Evolutionary conservation across 2,329 filamentous ascomycete genomes (phyloP).

Genomic region (Xylaria sp.): DNA sequence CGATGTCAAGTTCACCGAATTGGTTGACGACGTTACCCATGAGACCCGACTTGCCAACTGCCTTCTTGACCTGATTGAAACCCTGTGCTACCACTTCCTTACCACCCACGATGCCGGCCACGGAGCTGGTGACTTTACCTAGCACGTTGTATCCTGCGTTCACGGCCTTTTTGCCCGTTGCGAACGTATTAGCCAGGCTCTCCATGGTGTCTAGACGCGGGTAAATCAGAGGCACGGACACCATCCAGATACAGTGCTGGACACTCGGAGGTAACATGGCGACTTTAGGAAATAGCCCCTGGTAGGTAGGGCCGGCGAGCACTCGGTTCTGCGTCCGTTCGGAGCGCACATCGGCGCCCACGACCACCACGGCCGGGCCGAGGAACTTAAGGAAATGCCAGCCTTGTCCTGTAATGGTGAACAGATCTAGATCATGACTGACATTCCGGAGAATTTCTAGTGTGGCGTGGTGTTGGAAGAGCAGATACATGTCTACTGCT

Average conservation of each 20-base stretch:
- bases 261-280: slow-evolving; percentile 90
- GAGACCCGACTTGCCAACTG: slow-evolving; percentile 91
- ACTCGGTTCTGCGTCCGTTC: slow-evolving; percentile 92
- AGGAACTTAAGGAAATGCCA: slow-evolving; percentile 99
- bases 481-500: slow-evolving; percentile 95
- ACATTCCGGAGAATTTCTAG: slow-evolving; percentile 92
- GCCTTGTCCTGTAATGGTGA: slow-evolving; percentile 95
- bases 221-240: slow-evolving; percentile 91
- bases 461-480: slow-evolving; percentile 98
- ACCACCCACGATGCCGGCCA: slow-evolving; percentile 93
- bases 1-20: slow-evolving; percentile 94
- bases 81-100: slow-evolving; percentile 93
- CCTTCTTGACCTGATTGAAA: slow-evolving; percentile 95
- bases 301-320: slow-evolving; percentile 95
- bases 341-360: slow-evolving; percentile 90
- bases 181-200: slow-evolving; percentile 88
- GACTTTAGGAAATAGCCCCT: slow-evolving; percentile 96
- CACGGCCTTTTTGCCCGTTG: slow-evolving; percentile 95
- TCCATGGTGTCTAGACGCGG: slow-evolving; percentile 92
- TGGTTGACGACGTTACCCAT: slow-evolving; percentile 97
- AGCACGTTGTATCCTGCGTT: slow-evolving; percentile 97
- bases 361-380: slow-evolving; percentile 87
- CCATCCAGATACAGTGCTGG: slow-evolving; percentile 96
- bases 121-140: slow-evolving; percentile 93
- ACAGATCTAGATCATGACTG: slow-evolving; percentile 87